A percentile compares a stretch with the other conserved stretches of the same genome.
Conservation (phyloP, 495 filamentous ascomycete genomes). For the Penicillium atrosanguineum region DNA sequence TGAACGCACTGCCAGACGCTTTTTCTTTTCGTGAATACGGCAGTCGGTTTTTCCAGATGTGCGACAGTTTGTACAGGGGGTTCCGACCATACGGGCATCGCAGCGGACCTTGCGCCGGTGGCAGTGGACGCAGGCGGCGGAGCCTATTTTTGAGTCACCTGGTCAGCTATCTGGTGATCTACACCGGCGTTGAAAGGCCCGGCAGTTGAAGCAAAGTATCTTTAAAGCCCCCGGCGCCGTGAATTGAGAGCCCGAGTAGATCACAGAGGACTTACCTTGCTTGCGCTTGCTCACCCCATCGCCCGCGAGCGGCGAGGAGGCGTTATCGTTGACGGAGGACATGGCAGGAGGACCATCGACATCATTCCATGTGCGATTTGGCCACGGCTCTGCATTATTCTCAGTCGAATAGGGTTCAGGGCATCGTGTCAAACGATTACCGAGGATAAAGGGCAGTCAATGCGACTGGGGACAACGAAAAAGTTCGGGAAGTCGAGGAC, state of each 20-base stretch:
- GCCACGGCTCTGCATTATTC: constrained; percentile 25
- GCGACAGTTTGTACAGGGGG: constrained; percentile 48
- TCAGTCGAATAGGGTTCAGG: constrained; percentile 11
- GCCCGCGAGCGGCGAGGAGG: constrained; percentile 27
- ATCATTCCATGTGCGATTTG: constrained; percentile 26
- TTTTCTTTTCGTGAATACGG: constrained; percentile 50
- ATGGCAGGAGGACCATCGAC: constrained; percentile 31
- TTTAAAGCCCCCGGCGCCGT: not conserved
- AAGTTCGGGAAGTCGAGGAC: constrained; percentile 30
- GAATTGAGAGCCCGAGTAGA: not conserved
- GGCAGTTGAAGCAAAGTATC: not conserved
- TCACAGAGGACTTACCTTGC: constrained; percentile 23
- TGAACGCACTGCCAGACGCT: constrained; percentile 43
- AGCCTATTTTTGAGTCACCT: constrained; percentile 30
- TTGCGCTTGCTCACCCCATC: constrained; percentile 38
- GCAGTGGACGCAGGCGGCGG: constrained; percentile 47
- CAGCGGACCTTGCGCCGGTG: constrained; percentile 51
- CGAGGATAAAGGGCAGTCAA: constrained; percentile 21
- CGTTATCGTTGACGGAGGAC: constrained; percentile 34
- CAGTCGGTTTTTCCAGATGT: constrained; percentile 46
- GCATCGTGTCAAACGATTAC: constrained; percentile 23
- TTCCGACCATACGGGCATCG: constrained; percentile 44
- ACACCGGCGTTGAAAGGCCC: not conserved
- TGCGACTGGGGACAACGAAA: constrained; percentile 19
- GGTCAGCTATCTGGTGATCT: constrained; percentile 7